Conservation (phyloP, 1,284 basidiomycete genomes). For the Ganoderma lucidum region DNA sequence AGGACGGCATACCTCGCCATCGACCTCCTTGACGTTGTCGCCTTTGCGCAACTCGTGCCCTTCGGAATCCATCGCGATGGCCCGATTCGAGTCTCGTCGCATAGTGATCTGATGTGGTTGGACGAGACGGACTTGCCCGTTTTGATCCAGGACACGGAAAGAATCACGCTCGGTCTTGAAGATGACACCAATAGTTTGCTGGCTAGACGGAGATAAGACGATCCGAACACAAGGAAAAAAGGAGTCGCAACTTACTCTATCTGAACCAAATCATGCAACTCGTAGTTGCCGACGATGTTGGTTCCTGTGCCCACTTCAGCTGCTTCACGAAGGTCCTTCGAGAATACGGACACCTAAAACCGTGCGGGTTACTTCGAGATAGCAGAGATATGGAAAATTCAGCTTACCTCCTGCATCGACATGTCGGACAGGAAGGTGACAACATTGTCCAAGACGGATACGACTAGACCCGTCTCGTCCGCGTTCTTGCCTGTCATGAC, state of each 20-base stretch:
- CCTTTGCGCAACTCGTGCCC: constrained; percentile 85
- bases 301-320: constrained; percentile 94
- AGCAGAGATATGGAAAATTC: not conserved
- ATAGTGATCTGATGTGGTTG: constrained; percentile 96
- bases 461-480: constrained; percentile 96
- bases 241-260: constrained; percentile 74
- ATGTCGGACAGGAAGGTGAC: constrained; percentile 99
- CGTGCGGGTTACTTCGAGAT: not conserved
- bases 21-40: constrained; percentile 94
- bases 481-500: constrained; percentile 96
- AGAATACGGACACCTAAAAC: constrained; percentile 91
- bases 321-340: constrained; percentile 96
- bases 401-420: constrained; percentile 85
- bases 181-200: constrained; percentile 95
- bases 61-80: constrained; percentile 91
- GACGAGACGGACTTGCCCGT: constrained; percentile 89
- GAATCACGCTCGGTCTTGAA: constrained; percentile 97
- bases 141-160: constrained; percentile 96
- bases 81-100: constrained; percentile 83
- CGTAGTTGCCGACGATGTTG: constrained; percentile 92
- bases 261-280: constrained; percentile 96
- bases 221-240: constrained; percentile 9
- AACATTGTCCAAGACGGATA: constrained; percentile 89
- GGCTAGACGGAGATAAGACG: constrained; percentile 51
- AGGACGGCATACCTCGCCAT: constrained; percentile 77